A percentile compares a stretch with the other conserved stretches of the same genome.
Evolutionary conservation across 2,329 filamentous ascomycete genomes (phyloP).

Genomic region (Diaporthe eres): DNA sequence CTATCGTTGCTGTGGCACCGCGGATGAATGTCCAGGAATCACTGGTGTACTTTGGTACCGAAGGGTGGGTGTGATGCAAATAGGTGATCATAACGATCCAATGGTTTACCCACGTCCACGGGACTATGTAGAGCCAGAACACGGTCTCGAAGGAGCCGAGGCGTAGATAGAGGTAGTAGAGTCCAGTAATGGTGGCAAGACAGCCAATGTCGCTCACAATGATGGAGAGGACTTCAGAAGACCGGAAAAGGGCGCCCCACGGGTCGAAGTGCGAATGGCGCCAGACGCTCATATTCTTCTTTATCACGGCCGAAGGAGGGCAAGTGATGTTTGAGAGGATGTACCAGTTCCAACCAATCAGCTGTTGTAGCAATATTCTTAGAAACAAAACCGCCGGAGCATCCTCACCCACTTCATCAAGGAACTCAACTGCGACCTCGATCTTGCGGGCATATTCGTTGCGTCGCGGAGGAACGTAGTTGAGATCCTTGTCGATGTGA

Average conservation of each 20-base stretch:
- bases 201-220: conserved; percentile 64
- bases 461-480: conserved; percentile 69
- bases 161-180: conserved; percentile 64
- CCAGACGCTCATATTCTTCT: conserved; percentile 10
- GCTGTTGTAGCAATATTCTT: conserved; percentile 71
- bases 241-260: conserved; percentile 53
- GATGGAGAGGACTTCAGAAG: conserved; percentile 65
- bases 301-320: neutral
- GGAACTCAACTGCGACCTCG: conserved; percentile 62
- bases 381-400: conserved; percentile 69
- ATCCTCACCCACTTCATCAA: conserved; percentile 66
- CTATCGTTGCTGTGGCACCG: conserved; percentile 93
- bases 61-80: conserved; percentile 95
- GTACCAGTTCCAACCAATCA: conserved; percentile 76
- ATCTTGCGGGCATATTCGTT: conserved; percentile 52
- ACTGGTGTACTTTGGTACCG: conserved; percentile 89
- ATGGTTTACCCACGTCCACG: conserved; percentile 79
- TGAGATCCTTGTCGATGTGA: conserved; percentile 77
- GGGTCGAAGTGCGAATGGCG: conserved; percentile 12
- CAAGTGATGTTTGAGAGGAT: conserved; percentile 66
- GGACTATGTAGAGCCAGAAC: conserved; percentile 72
- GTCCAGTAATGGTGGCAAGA: conserved; percentile 68
- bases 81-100: conserved; percentile 94
- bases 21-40: conserved; percentile 92
- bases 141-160: conserved; percentile 69